Conservation (phyloP, 2,329 filamentous ascomycete species). For the Zasmidium angulare region DNA sequence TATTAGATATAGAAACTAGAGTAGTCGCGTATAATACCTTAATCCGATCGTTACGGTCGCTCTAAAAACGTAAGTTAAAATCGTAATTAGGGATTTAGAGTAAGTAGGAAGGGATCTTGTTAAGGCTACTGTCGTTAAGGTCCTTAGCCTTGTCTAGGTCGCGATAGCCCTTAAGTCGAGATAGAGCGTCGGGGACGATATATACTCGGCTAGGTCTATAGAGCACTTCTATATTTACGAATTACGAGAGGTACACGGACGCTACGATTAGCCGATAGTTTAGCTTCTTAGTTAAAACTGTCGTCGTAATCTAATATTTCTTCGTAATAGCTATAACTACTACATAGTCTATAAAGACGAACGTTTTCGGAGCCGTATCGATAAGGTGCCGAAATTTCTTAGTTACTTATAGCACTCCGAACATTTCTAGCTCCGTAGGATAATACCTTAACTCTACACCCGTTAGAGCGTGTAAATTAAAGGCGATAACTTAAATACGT, state of each 20-base stretch:
- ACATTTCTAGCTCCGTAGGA: not conserved
- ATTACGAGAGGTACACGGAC: not conserved
- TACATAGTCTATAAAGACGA: not conserved
- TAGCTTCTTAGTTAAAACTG: not conserved
- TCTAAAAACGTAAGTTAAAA: not conserved
- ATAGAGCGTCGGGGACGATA: not conserved
- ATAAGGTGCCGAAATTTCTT: not conserved
- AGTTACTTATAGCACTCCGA: not conserved
- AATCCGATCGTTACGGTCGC: not conserved
- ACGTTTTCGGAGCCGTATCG: not conserved
- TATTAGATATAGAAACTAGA: not conserved
- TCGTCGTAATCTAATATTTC: not conserved
- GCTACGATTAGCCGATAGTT: not conserved
- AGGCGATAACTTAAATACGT: not conserved
- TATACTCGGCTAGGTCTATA: not conserved
- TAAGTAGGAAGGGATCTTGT: not conserved
- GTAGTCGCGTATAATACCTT: not conserved
- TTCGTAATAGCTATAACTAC: not conserved
- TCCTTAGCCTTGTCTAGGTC: not conserved
- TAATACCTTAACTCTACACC: not conserved
- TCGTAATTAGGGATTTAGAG: not conserved
- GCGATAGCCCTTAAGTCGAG: not conserved
- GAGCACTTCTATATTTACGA: not conserved
- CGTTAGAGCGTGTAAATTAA: not conserved
- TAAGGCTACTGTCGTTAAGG: not conserved